Conservation (phyloP, 306 rosid genomes). For the Cicer chorassanicum region DNA sequence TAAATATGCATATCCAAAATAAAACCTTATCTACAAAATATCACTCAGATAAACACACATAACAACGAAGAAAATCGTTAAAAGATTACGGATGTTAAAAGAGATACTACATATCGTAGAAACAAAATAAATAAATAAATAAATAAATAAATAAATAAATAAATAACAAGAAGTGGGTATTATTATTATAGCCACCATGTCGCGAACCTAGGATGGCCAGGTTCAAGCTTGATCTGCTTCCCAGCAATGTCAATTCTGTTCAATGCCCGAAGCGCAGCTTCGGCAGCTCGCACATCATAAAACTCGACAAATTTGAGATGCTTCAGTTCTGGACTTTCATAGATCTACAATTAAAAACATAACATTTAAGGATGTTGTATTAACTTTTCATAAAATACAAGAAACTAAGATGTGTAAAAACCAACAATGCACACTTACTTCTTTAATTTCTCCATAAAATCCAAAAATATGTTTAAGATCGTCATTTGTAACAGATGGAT, state of each 20-base stretch:
- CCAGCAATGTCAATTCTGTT: conserved; percentile 66
- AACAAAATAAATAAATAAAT: conserved; percentile 14
- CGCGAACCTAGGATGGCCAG: conserved; percentile 58
- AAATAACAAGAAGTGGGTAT: conserved; percentile 23
- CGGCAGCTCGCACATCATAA: conserved; percentile 78
- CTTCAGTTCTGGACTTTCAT: conserved; percentile 58
- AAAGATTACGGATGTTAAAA: background rate
- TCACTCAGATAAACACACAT: conserved; percentile 15
- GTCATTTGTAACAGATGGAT: conserved; percentile 69
- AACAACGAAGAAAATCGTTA: conserved; percentile 18
- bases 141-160: background rate
- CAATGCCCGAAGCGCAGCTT: conserved; percentile 69
- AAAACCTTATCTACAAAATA: conserved; percentile 26
- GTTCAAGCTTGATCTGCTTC: conserved; percentile 76
- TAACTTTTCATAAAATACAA: conserved; percentile 14
- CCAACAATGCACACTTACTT: conserved; percentile 55
- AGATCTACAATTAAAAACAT: conserved; percentile 58
- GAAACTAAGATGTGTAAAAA: conserved; percentile 37
- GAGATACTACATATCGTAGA: conserved; percentile 22
- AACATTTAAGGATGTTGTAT: conserved; percentile 18
- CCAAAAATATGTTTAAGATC: conserved; percentile 67
- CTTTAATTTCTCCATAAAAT: conserved; percentile 77
- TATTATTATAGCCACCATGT: conserved; percentile 49
- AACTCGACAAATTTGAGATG: conserved; percentile 63
- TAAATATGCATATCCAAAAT: conserved; percentile 21